phyloP scores from a whole-genome alignment of 2,329 filamentous ascomycete genomes.

The Monosporascus sp. region DNA sequence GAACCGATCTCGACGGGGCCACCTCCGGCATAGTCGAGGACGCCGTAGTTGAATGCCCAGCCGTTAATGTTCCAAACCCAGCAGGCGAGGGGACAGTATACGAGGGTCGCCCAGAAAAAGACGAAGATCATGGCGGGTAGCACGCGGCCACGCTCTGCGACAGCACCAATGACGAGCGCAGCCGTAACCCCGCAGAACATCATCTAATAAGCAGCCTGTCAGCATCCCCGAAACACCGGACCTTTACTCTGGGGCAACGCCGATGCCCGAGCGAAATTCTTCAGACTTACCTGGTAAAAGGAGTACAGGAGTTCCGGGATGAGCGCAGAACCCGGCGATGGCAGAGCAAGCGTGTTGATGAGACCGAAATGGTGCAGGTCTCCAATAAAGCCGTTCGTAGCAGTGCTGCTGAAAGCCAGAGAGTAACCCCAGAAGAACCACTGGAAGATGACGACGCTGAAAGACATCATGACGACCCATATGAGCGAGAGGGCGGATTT shows the following conservation, averaged over 20 bases:
- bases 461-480: constrained; percentile 94
- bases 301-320: constrained; percentile 87
- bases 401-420: constrained; percentile 77
- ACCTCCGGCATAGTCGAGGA: constrained; percentile 93
- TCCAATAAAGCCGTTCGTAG: constrained; percentile 86
- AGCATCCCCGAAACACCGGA: constrained; percentile 3
- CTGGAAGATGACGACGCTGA: constrained; percentile 88
- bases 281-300: constrained; percentile 72
- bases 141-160: constrained; percentile 89
- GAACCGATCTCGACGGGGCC: constrained; percentile 97
- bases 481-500: constrained; percentile 97
- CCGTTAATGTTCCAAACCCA: constrained; percentile 96
- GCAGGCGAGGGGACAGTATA: constrained; percentile 94
- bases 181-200: constrained; percentile 95
- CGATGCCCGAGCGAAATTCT: not conserved
- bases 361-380: constrained; percentile 86
- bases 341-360: constrained; percentile 72
- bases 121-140: constrained; percentile 92
- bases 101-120: constrained; percentile 94
- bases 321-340: constrained; percentile 83
- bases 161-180: constrained; percentile 84
- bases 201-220: constrained; percentile 53
- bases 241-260: not conserved
- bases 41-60: constrained; percentile 86
- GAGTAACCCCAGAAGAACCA: constrained; percentile 99